Evolutionary conservation across 2,329 filamentous ascomycete species (phyloP), one percentile per base, ranked within the genome.

Genomic region (Trichoderma oligosporum): DNA sequence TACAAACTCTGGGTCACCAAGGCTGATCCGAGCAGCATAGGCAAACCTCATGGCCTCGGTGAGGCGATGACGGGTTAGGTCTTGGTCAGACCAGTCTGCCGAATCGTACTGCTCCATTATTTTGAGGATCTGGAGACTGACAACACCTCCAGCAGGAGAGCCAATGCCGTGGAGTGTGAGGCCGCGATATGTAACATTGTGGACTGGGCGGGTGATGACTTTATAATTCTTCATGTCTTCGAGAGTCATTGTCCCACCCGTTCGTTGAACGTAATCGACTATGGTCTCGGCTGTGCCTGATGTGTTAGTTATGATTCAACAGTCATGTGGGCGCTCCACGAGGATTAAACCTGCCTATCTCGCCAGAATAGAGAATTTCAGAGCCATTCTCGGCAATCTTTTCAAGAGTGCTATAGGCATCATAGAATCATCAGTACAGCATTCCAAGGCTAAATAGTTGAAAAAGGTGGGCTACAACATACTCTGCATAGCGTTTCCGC

Each of bases 31-130:
- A 64, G 87, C 76, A 4, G 87, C 91, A 68, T 97, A 97, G 2
- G 84, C 91, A 70, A 96, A 97, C 20, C 91, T 83, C 75, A 96
- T 90, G 11, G 91, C 88, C 76, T 97, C 94, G 66, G 91, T 84
- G 62, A 96, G 81, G 12, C 89, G 83, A 72, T 97, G 94, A 0
- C 86, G 87, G 35, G 86, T 90, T 0, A 95, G 74, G 63, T 90
- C 86, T 18, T 71, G 70, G 41, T 82, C 74, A 9, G 71, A 59
- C 38, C 78, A 68, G 59, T 83, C 85, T 24, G 85, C 76, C 35
- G 75, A 71, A 3, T 78, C 73, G 70, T 88, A 96, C 16, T 89
- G 87, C 70, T 93, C 87, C 71, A 97, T 81, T 29, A 86, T 91
- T 68, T 96, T 96, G 66, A 97, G 77, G 2, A 87, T 85, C 56